phyloP scores from a whole-genome alignment of 2,329 filamentous ascomycete species.

The Trichoderma simmonsii region DNA sequence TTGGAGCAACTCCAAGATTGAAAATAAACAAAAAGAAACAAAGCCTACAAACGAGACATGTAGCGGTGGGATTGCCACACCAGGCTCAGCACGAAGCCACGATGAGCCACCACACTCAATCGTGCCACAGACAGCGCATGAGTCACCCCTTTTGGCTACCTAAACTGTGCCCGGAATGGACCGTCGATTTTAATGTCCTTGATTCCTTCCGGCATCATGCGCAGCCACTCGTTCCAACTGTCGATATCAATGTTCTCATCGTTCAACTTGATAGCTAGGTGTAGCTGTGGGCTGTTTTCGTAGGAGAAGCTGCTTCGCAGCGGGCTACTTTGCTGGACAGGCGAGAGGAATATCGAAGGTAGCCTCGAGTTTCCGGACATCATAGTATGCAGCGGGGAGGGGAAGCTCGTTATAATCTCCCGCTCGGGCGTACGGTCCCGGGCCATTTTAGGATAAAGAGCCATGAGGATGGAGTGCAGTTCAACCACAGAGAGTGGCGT shows the following conservation, averaged over 20 bases:
- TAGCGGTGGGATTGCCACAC: neutral
- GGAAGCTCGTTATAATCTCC: slow-evolving; percentile 47
- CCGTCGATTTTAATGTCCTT: slow-evolving; percentile 55
- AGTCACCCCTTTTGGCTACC: slow-evolving; percentile 17
- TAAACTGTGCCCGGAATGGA: slow-evolving; percentile 37
- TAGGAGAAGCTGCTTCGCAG: slow-evolving; percentile 38
- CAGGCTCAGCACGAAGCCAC: neutral
- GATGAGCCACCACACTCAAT: neutral
- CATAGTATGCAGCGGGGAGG: slow-evolving; percentile 55
- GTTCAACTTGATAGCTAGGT: slow-evolving; percentile 48
- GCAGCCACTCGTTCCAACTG: slow-evolving; percentile 56
- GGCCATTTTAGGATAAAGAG: slow-evolving; percentile 50
- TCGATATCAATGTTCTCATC: slow-evolving; percentile 52
- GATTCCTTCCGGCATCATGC: slow-evolving; percentile 56
- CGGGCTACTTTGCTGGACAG: slow-evolving; percentile 43
- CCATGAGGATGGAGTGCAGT: slow-evolving; percentile 52
- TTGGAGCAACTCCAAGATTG: neutral
- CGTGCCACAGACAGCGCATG: neutral
- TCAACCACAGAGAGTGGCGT: slow-evolving; percentile 51
- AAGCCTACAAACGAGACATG: neutral
- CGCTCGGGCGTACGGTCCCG: slow-evolving; percentile 48
- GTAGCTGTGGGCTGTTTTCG: slow-evolving; percentile 47
- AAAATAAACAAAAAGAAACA: slow-evolving; percentile 7
- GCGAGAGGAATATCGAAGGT: slow-evolving; percentile 55
- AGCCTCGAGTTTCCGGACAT: slow-evolving; percentile 51